Base-by-base conservation (phyloP, 176 grass and related monocot genomes). In the Zoysia pacifica region DNA sequence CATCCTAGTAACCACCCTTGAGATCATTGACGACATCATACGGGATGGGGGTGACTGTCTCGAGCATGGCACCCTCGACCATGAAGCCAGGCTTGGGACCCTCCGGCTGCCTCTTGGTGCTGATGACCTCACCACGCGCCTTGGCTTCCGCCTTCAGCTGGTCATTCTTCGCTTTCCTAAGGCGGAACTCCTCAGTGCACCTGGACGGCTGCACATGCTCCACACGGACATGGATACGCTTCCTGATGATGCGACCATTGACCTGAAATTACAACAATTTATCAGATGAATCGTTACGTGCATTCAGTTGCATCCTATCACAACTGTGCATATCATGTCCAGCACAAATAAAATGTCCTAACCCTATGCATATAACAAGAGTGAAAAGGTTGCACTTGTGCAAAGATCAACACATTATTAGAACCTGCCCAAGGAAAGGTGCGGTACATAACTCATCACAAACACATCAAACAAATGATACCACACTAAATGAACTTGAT, bases 21-120 rank as follows among this genome's bases (percentile, higher is more conserved):
- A 94, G 91, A 85, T 94, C 91, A 6, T 94, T 94, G 52, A 94
- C 91, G 11, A 94, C 91, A 72, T 94, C 91, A 0, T 91, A 94
- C 0, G 91, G 91, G 65, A 94, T 94, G 71, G 91, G 91, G 47
- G 91, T 94, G 41, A 91, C 91, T 0, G 89, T 94, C 76, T 94
- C 91, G 2, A 94, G 82, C 6, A 80, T 94, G n/a, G 91, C 55
- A 46, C 91, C 88, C 61, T 87, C 86, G 0, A 94, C 91, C 91
- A 94, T 91, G 83, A 94, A 94, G 35, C 89, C 89, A 0, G 89
- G 89, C 62, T 94, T 94, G 16, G 91, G 91, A 13, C 86, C 91
- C 75, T 81, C 20, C 0, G 91, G 89, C 76, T 91, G 74, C 59
- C 91, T 84, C 82, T 94, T 94, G 14, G 91, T 94, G 76, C 87